These are phyloP conservation scores for Penicillium steckii DNA, from an alignment of 495 filamentous ascomycete genomes.

Conservation along the genomic window DNA sequence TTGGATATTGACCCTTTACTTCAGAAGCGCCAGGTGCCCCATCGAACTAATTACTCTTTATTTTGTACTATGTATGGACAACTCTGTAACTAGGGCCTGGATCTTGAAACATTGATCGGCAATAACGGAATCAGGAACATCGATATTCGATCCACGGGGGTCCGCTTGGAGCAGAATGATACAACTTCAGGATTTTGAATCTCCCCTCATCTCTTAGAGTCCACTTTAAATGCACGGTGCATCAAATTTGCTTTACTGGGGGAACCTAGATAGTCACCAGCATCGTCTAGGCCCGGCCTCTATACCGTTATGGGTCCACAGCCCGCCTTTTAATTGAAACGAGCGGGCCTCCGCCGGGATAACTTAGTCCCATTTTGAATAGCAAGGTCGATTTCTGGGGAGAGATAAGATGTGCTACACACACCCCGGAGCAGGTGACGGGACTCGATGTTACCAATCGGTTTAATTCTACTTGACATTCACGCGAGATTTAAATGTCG, in stretches of 20 bases:
- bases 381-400: not conserved
- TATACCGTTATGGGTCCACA: conserved; percentile 9
- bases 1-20: not conserved
- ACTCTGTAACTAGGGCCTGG: no score
- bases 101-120: conserved; percentile 8
- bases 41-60: not conserved
- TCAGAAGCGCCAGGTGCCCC: not conserved
- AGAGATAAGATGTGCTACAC: conserved; percentile 13
- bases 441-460: not conserved
- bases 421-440: not conserved
- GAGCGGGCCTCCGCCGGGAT: conserved; percentile 12
- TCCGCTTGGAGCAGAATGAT: not conserved
- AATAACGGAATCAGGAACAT: not conserved
- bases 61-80: no score
- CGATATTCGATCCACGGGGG: not conserved
- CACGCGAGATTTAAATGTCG: not conserved
- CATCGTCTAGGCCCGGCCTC: conserved; percentile 1
- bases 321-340: conserved; percentile 20
- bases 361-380: conserved; percentile 4
- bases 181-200: not conserved
- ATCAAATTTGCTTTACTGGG: not conserved
- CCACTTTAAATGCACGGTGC: conserved; percentile 5
- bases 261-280: not conserved
- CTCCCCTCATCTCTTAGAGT: not conserved
- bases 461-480: conserved; percentile 2